Evolutionary conservation across 2,329 filamentous ascomycete genomes (phyloP).

Genomic region (Fusarium brevicatenulatum): DNA sequence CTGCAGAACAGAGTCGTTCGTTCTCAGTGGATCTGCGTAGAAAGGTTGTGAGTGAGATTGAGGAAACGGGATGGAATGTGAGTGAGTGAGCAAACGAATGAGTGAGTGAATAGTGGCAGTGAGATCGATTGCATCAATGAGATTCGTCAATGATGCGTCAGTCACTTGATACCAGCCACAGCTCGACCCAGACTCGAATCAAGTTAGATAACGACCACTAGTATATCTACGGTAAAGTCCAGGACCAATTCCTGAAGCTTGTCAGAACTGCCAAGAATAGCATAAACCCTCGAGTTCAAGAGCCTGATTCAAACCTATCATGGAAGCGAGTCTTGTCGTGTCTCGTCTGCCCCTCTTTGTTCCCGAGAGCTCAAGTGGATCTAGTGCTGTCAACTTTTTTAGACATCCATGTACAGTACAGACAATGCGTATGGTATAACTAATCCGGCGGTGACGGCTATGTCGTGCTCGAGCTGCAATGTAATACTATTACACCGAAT

Average conservation of each 20-base stretch:
- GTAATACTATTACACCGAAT: not conserved
- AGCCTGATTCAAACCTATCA: conserved; percentile 9
- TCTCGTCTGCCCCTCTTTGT: not conserved
- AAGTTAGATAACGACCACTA: conserved; percentile 13
- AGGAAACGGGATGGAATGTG: not conserved
- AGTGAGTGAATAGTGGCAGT: not conserved
- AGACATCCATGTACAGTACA: not conserved
- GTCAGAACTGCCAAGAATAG: conserved; percentile 15
- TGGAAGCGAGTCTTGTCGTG: conserved; percentile 8
- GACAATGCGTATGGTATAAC: not conserved
- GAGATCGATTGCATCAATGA: conserved; percentile 22
- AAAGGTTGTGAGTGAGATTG: not conserved
- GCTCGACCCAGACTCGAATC: not conserved
- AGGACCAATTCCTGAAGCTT: conserved; percentile 27
- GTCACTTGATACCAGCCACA: conserved; percentile 41
- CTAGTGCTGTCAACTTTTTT: conserved; percentile 5
- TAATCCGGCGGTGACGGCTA: conserved; percentile 26
- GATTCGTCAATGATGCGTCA: conserved; percentile 41
- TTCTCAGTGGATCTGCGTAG: not conserved
- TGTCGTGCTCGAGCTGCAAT: not conserved
- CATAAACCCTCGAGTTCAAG: not conserved
- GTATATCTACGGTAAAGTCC: conserved; percentile 34
- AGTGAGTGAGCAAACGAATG: not conserved
- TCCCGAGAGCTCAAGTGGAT: conserved; percentile 7
- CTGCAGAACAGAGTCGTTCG: not conserved